Conservation (phyloP, 805 yeast species). For the Lachancea mirantina region DNA sequence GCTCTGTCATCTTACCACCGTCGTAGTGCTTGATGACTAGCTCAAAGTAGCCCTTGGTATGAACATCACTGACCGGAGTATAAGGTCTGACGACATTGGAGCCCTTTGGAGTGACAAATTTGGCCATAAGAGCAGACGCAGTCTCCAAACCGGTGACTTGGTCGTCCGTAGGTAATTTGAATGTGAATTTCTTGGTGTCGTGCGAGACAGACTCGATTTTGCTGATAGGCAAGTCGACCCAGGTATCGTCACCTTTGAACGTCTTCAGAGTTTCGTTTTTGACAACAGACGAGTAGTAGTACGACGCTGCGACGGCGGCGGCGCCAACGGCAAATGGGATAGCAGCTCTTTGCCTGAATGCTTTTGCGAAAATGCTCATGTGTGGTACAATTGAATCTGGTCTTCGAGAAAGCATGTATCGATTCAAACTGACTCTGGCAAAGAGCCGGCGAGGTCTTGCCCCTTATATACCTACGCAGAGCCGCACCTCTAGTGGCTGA, state of each 20-base stretch:
- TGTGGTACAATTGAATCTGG: no score
- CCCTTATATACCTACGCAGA: no score
- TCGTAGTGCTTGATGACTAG: slow-evolving; percentile 80
- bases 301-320: slow-evolving; percentile 37
- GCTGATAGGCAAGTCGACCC: slow-evolving; percentile 60
- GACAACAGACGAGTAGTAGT: slow-evolving; percentile 25
- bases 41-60: slow-evolving; percentile 65
- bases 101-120: slow-evolving; percentile 78
- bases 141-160: slow-evolving; percentile 67
- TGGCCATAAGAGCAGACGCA: slow-evolving; percentile 77
- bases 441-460: no score
- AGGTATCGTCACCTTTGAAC: slow-evolving; percentile 56
- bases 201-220: slow-evolving; percentile 41
- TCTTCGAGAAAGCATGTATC: no score
- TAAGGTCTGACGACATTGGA: slow-evolving; percentile 78
- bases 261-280: slow-evolving; percentile 36
- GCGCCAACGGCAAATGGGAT: slow-evolving; percentile 41
- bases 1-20: slow-evolving; percentile 75
- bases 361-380: no score
- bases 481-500: no score
- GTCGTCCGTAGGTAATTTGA: slow-evolving; percentile 60
- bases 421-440: no score
- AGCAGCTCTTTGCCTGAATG: slow-evolving; percentile 12
- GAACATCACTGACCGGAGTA: slow-evolving; percentile 76
- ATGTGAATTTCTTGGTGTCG: slow-evolving; percentile 62